phyloP scores from a whole-genome alignment of 176 grass and related monocot genomes.

The Musa beccarii region DNA sequence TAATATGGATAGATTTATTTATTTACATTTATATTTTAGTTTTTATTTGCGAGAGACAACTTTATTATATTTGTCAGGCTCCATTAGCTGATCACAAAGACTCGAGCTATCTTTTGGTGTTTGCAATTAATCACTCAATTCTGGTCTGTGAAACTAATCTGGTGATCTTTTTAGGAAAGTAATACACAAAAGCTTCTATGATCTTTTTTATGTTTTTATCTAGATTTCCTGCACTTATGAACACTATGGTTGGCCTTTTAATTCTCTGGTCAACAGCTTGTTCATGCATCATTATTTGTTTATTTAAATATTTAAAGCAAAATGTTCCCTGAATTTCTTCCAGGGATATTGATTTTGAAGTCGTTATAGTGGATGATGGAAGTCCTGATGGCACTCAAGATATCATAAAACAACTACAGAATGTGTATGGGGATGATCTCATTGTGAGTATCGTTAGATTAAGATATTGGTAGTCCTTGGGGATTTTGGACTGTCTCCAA shows the following conservation, averaged over 20 bases:
- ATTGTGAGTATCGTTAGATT: slow-evolving; percentile 49
- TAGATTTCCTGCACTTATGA: not conserved
- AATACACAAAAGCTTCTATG: not conserved
- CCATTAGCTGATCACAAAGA: not conserved
- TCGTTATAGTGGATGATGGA: slow-evolving; percentile 96
- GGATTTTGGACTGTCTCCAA: not conserved
- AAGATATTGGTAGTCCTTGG: not conserved
- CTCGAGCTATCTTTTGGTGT: not conserved
- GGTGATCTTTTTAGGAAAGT: not conserved
- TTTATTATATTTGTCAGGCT: not conserved
- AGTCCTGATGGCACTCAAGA: slow-evolving; percentile 98
- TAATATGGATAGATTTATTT: not conserved
- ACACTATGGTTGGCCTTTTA: not conserved
- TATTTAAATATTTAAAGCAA: not conserved
- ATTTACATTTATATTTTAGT: not conserved
- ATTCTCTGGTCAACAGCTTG: not conserved
- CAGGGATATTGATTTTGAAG: slow-evolving; percentile 79
- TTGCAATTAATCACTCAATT: not conserved
- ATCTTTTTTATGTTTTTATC: not conserved
- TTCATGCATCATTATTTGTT: slow-evolving; percentile 7
- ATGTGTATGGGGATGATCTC: slow-evolving; percentile 83
- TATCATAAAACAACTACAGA: slow-evolving; percentile 81
- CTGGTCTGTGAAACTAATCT: too few species aligned
- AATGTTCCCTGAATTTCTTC: not conserved
- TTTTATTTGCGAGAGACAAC: too few species aligned